Evolutionary conservation across 176 grass and related monocot genomes (phyloP), one percentile per base, ranked within the genome.

Genomic region (Oryza officinalis): DNA sequence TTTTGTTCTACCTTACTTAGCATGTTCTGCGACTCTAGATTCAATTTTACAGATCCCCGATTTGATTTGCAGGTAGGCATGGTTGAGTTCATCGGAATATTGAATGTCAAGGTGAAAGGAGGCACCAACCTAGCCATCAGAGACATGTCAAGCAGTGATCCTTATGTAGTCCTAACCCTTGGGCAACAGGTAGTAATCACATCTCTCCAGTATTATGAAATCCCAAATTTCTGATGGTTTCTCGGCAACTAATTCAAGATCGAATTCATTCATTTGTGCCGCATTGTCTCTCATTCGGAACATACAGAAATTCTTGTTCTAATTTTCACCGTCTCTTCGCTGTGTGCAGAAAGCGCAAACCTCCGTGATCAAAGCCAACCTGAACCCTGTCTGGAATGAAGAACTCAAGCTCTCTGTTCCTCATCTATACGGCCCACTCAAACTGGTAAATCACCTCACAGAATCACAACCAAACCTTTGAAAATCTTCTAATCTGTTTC

Each of bases 381-480:
- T 94, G 59, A 97, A 97, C 71, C 94, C 92, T 14, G 83, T 97
- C 79, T 97, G 92, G 92, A 97, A 97, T 32, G 90, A 97, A 72
- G 88, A 87, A 81, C 89, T 97, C 27, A 90, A 89, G 89, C 74
- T 97, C 74, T 90, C 92, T 30, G 88, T 97, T 78, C 90, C 94
- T 50, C 68, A 45, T 77, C 3, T 83, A 17, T 89, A 97, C 45
- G 86, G 83, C 6, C 80, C 94, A 69, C 35, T 92, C 2, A 94
- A 97, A 68, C 80, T 94, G 90, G 94, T 97, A 73, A 73, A 77
- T 4, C 67, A 75, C 65, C 60, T 47, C 15, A 31, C 13, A 49
- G 4, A 63, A 83, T 63, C 54, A 50, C 46, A 50, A 45, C 8
- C 1, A 63, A 15, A 52, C n/a, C 57, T n/a, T 2, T 23, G 2